A percentile compares a stretch with the other conserved stretches of the same genome.
Conservation (phyloP, 2,329 filamentous ascomycete genomes). For the Nothopassalora personata region DNA sequence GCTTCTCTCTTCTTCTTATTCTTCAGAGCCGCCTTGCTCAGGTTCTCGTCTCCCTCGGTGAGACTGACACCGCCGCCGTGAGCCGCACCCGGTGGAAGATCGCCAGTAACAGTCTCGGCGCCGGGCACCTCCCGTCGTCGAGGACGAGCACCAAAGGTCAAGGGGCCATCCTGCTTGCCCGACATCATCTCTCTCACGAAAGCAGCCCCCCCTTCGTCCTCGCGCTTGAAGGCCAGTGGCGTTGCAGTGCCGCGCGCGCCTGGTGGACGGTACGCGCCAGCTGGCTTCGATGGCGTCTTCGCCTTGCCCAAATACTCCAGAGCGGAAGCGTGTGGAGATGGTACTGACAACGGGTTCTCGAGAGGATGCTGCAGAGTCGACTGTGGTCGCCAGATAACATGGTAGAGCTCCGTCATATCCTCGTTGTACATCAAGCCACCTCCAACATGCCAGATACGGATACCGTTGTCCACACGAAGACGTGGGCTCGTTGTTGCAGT, state of each 20-base stretch:
- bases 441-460: slow-evolving; percentile 89
- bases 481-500: slow-evolving; percentile 96
- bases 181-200: slow-evolving; percentile 75
- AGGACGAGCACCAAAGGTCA: slow-evolving; percentile 65
- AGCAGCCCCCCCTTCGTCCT: slow-evolving; percentile 90
- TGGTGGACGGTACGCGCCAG: slow-evolving; percentile 92
- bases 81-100: slow-evolving; percentile 61
- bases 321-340: slow-evolving; percentile 76
- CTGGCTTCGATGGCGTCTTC: slow-evolving; percentile 93
- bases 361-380: slow-evolving; percentile 55
- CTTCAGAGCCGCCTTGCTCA: slow-evolving; percentile 82
- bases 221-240: slow-evolving; percentile 91
- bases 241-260: slow-evolving; percentile 85
- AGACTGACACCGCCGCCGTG: slow-evolving; percentile 62
- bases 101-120: slow-evolving; percentile 63
- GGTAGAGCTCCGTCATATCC: slow-evolving; percentile 91
- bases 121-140: slow-evolving; percentile 78
- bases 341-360: slow-evolving; percentile 69
- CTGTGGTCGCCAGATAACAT: slow-evolving; percentile 78
- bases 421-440: slow-evolving; percentile 90
- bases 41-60: slow-evolving; percentile 61
- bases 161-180: slow-evolving; percentile 42
- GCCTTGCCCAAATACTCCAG: slow-evolving; percentile 73
- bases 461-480: slow-evolving; percentile 90
- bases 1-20: slow-evolving; percentile 98